Conservation (phyloP, 495 filamentous ascomycete genomes). For the Chaetomium cochliodes region DNA sequence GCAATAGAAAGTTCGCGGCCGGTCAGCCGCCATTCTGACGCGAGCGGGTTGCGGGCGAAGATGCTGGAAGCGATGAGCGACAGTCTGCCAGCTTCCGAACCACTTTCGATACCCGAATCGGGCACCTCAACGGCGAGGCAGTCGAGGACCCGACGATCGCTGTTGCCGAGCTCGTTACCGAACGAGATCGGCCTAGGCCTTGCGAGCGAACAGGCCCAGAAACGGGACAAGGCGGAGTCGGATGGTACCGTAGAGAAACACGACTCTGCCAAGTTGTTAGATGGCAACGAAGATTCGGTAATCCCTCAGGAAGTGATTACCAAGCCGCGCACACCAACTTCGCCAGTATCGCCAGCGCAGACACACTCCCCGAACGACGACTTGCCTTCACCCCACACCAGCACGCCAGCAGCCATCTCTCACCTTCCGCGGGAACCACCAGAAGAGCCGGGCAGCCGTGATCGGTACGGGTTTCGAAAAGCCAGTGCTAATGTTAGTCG, state of each 20-base stretch:
- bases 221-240: slow-evolving; percentile 18
- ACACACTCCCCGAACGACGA: background rate
- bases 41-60: slow-evolving; percentile 38
- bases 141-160: slow-evolving; percentile 43
- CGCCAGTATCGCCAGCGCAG: background rate
- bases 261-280: slow-evolving; percentile 36
- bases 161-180: slow-evolving; percentile 36
- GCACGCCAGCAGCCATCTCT: slow-evolving; percentile 27
- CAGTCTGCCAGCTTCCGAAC: slow-evolving; percentile 34
- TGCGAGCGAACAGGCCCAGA: slow-evolving; percentile 29
- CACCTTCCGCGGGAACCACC: slow-evolving; percentile 30
- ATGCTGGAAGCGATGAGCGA: slow-evolving; percentile 50
- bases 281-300: slow-evolving; percentile 26
- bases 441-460: slow-evolving; percentile 51
- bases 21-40: slow-evolving; percentile 35
- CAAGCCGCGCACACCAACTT: slow-evolving; percentile 1
- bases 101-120: slow-evolving; percentile 25
- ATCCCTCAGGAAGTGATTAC: background rate
- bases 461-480: slow-evolving; percentile 90
- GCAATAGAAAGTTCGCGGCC: slow-evolving; percentile 31
- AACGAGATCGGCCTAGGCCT: slow-evolving; percentile 35
- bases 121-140: slow-evolving; percentile 34
- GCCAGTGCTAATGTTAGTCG: slow-evolving; percentile 73
- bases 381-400: slow-evolving; percentile 6
- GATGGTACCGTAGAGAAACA: slow-evolving; percentile 32